Conservation (phyloP, 306 rosid genomes). For the Arachis stenosperma region DNA sequence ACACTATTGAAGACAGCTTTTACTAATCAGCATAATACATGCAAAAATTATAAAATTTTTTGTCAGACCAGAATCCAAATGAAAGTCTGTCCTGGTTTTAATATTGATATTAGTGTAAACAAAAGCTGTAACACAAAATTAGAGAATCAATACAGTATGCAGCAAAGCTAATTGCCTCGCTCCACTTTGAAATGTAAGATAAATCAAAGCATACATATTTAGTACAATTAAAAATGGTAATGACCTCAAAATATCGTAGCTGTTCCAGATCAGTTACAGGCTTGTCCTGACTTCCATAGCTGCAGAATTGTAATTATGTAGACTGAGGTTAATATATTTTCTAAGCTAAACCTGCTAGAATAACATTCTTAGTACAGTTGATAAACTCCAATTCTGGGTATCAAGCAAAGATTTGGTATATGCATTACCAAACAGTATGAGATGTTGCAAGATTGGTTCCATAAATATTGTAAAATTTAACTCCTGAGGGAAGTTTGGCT, state of each 20-base stretch:
- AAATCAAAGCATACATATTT: conserved; percentile 10
- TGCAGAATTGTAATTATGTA: conserved; percentile 51
- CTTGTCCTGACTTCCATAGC: conserved; percentile 75
- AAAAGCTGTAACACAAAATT: not conserved
- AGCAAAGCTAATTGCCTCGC: conserved; percentile 26
- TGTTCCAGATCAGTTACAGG: conserved; percentile 75
- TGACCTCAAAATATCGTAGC: conserved; percentile 67
- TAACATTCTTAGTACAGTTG: conserved; percentile 18
- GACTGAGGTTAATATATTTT: conserved; percentile 29
- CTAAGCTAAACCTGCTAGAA: conserved; percentile 18
- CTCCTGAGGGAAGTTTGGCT: conserved; percentile 85
- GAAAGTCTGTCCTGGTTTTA: conserved; percentile 17
- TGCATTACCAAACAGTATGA: conserved; percentile 84
- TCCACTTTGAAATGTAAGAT: conserved; percentile 15
- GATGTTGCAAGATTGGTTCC: conserved; percentile 75
- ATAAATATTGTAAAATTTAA: conserved; percentile 90
- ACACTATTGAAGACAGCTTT: not conserved
- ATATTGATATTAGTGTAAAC: not conserved
- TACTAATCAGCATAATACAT: conserved; percentile 10
- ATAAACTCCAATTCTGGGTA: conserved; percentile 27
- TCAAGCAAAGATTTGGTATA: conserved; percentile 20
- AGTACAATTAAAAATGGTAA: conserved; percentile 17
- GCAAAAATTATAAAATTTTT: conserved; percentile 13
- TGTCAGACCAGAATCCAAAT: not conserved
- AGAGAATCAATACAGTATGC: conserved; percentile 17